phyloP scores from a whole-genome alignment of 2,329 filamentous ascomycete genomes.

The Penicillium capsulatum region DNA sequence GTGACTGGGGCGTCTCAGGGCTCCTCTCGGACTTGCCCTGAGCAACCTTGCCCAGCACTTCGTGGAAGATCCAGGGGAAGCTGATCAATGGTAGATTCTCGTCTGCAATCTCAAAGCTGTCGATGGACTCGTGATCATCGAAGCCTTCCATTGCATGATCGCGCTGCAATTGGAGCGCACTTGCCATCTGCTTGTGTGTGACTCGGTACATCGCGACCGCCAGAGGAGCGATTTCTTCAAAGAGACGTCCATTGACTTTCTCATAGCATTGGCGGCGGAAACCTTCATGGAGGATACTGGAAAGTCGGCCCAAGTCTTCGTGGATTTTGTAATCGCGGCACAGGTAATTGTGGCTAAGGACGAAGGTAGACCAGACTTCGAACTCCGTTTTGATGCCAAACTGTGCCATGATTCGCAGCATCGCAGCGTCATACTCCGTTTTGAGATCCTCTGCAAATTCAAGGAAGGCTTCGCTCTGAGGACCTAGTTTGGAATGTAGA shows the following conservation, averaged over 20 bases:
- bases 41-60: constrained; percentile 67
- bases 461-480: constrained; percentile 54
- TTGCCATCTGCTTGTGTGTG: constrained; percentile 65
- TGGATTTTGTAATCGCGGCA: constrained; percentile 79
- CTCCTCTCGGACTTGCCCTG: constrained; percentile 35
- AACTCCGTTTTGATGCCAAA: constrained; percentile 82
- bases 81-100: constrained; percentile 73
- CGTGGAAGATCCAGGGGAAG: constrained; percentile 87
- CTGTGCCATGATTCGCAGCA: constrained; percentile 79
- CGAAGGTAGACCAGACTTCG: constrained; percentile 84
- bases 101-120: constrained; percentile 12
- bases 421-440: constrained; percentile 66
- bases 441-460: constrained; percentile 65
- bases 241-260: constrained; percentile 58
- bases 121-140: constrained; percentile 10
- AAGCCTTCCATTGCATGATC: not conserved
- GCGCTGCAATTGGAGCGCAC: constrained; percentile 43
- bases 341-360: constrained; percentile 67
- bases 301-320: constrained; percentile 72
- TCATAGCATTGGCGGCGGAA: constrained; percentile 65
- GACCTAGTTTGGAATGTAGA: constrained; percentile 53
- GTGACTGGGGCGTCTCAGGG: constrained; percentile 17
- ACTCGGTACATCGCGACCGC: constrained; percentile 84
- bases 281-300: constrained; percentile 61
- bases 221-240: constrained; percentile 62